A percentile compares a stretch with the other conserved stretches of the same genome.
Conservation (phyloP, 495 filamentous ascomycete genomes). For the Talaromyces borbonicus region DNA sequence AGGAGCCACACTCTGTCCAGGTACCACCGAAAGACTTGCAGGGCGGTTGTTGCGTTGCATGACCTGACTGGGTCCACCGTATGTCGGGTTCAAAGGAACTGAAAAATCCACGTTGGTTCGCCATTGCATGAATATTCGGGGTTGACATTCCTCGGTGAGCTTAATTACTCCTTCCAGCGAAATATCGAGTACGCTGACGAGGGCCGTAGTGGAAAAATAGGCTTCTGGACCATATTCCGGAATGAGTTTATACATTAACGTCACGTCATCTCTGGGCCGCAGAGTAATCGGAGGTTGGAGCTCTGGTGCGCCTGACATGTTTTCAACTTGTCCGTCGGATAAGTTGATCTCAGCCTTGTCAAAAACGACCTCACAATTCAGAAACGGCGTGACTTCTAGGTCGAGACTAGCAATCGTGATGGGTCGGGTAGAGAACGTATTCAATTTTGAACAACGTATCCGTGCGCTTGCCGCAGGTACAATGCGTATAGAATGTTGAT, state of each 20-base stretch:
- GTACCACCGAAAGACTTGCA: conserved; percentile 40
- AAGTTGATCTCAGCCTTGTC: conserved; percentile 56
- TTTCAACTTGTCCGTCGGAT: conserved; percentile 56
- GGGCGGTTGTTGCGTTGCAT: conserved; percentile 42
- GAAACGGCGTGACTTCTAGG: conserved; percentile 77
- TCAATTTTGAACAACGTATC: conserved; percentile 68
- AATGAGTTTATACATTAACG: conserved; percentile 69
- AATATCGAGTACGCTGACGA: conserved; percentile 49
- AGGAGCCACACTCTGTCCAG: conserved; percentile 8
- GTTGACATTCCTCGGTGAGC: conserved; percentile 55
- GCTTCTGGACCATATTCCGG: conserved; percentile 51
- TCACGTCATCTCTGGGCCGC: conserved; percentile 73
- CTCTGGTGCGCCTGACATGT: conserved; percentile 48
- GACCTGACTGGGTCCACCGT: conserved; percentile 50
- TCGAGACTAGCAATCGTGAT: conserved; percentile 74
- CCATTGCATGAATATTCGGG: conserved; percentile 72
- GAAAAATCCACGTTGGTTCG: conserved; percentile 76
- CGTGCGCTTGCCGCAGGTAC: conserved; percentile 77
- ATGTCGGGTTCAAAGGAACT: conserved; percentile 50
- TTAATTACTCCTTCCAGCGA: conserved; percentile 56
- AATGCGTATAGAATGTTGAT: conserved; percentile 56
- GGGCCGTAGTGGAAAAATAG: conserved; percentile 34
- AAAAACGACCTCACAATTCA: conserved; percentile 61
- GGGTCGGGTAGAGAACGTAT: conserved; percentile 51
- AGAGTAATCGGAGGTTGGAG: conserved; percentile 57